Evolutionary conservation across 306 rosid species (phyloP), one percentile per base, ranked within the genome.

Genomic region (Prunus mume): DNA sequence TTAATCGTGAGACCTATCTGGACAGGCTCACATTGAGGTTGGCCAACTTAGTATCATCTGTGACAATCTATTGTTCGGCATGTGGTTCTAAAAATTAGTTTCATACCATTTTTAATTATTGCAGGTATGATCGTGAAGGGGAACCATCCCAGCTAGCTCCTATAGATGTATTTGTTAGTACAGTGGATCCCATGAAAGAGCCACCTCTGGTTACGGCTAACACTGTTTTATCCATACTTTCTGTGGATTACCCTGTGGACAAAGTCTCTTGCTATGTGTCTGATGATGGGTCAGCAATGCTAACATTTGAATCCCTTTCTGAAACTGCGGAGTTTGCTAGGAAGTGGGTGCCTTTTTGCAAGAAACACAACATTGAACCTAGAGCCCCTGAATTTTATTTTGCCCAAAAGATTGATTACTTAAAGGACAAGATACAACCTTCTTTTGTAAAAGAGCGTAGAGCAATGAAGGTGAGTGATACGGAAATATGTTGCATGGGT

Each of bases 161-260:
- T 47, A 91, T 96, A 8, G 99, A 96, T 78, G 62, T 96, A 69
- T 96, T 96, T 55, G 99, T 96, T 8, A 96, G 99, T 89, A 96
- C 99, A 14, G 99, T 96, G 89, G 99, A 96, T 87, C 99, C 99
- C 74, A 97, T 96, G 80, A 96, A 96, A 84, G 99, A 96, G 90
- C 99, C 99, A 30, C 99, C 99, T 6, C 87, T 96, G 66, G 47
- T 96, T 52, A 96, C 99, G 12, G 99, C 98, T 76, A 96, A 96
- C 86, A 96, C 99, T n/a, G 99, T 96, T 74, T 89, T 96, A 88
- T 96, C 99, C 71, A 96, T 96, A 74, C 98, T 96, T 77, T 32
- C 98, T 83, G 99, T 96, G 82, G 99, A 96, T 81, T 96, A 96
- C 83, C 99, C 99, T 24, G 99, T 96, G n/a, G 98, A 94, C 92